Evolutionary conservation across 2,329 filamentous ascomycete genomes (phyloP).

Genomic region (Neodidymelliopsis sp.): DNA sequence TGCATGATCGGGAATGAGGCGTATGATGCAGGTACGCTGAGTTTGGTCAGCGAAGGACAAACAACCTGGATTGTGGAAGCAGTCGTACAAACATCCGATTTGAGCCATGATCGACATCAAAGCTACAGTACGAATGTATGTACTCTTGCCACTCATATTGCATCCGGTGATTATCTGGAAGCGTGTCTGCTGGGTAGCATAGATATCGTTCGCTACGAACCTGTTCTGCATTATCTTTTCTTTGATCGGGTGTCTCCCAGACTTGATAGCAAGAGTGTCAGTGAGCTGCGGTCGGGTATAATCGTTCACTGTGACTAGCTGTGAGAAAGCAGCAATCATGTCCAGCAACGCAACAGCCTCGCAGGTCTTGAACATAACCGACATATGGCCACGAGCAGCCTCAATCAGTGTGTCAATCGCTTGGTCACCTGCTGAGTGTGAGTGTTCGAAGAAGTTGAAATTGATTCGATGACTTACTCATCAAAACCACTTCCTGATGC

Average conservation of each 20-base stretch:
- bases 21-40: slow-evolving; percentile 77
- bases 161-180: slow-evolving; percentile 95
- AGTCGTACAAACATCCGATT: slow-evolving; percentile 74
- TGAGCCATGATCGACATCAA: slow-evolving; percentile 93
- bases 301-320: slow-evolving; percentile 72
- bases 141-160: slow-evolving; percentile 97
- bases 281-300: slow-evolving; percentile 73
- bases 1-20: slow-evolving; percentile 81
- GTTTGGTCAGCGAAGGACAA: slow-evolving; percentile 11
- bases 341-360: slow-evolving; percentile 88
- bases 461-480: slow-evolving; percentile 59
- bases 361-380: slow-evolving; percentile 80
- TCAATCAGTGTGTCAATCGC: slow-evolving; percentile 75
- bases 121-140: slow-evolving; percentile 86
- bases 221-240: slow-evolving; percentile 74
- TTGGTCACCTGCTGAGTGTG: slow-evolving; percentile 60
- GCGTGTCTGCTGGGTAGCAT: slow-evolving; percentile 77
- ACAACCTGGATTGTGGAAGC: not conserved
- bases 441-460: not conserved
- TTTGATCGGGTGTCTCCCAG: slow-evolving; percentile 78
- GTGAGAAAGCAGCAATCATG: slow-evolving; percentile 64
- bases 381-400: slow-evolving; percentile 74
- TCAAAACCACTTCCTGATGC: slow-evolving; percentile 81
- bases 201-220: slow-evolving; percentile 91
- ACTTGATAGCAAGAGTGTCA: slow-evolving; percentile 73